These are phyloP conservation scores for Fragaria vesca DNA, from an alignment of 306 rosid genomes.

Conservation along the genomic window DNA sequence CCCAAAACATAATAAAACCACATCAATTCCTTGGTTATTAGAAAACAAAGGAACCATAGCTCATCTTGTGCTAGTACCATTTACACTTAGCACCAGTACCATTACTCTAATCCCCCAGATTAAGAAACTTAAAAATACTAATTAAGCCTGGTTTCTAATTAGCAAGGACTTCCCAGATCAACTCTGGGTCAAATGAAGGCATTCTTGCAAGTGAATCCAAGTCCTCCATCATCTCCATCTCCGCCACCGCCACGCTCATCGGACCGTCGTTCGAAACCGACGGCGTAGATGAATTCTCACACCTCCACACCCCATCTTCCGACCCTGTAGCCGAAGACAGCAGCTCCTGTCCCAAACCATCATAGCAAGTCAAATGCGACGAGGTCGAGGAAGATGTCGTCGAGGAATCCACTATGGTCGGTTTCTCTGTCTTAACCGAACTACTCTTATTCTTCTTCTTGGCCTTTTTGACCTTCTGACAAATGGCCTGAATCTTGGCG, in stretches of 20 bases:
- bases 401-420: constrained; percentile 22
- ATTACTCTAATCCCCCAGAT: background rate
- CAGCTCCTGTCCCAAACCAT: constrained; percentile 39
- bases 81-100: constrained; percentile 18
- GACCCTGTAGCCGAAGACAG: constrained; percentile 36
- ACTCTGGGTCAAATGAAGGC: constrained; percentile 88
- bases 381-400: constrained; percentile 35
- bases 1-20: constrained; percentile 2
- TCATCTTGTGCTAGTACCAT: constrained; percentile 10
- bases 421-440: constrained; percentile 5
- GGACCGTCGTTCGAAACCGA: constrained; percentile 46
- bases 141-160: constrained; percentile 28
- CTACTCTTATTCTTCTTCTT: constrained; percentile 51
- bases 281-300: constrained; percentile 42
- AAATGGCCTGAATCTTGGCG: constrained; percentile 83
- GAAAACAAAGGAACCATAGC: background rate
- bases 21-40: background rate
- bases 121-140: too few species aligned
- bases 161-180: constrained; percentile 92
- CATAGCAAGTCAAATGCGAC: constrained; percentile 28
- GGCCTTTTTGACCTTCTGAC: constrained; percentile 75
- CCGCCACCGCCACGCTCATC: constrained; percentile 23
- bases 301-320: constrained; percentile 61
- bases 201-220: constrained; percentile 64
- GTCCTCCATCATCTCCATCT: constrained; percentile 30